phyloP scores from a whole-genome alignment of 352 stramenopile genomes.

The Pythium biforme region DNA sequence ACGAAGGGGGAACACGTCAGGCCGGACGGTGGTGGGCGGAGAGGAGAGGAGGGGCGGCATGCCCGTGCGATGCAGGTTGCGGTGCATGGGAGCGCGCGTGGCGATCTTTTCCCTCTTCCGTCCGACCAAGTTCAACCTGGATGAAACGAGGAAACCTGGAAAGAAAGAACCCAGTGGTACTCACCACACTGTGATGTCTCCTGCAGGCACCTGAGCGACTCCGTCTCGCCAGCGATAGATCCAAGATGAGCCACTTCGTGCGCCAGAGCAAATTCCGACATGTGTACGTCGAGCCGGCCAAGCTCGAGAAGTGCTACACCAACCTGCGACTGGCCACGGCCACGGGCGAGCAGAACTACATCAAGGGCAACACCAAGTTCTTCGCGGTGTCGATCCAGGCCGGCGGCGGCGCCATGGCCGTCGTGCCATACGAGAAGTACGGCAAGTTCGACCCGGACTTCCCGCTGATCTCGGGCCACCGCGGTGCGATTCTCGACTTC shows the following conservation, averaged over 20 bases:
- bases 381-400: conserved; percentile 95
- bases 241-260: conserved; percentile 93
- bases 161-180: background rate
- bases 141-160: background rate
- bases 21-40: background rate
- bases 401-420: conserved; percentile 89
- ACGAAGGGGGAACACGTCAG: background rate
- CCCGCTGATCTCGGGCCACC: conserved; percentile 95
- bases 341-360: conserved; percentile 99
- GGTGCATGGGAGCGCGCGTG: background rate
- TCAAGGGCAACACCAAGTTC: conserved; percentile 99
- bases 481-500: conserved; percentile 97
- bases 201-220: conserved; percentile 13
- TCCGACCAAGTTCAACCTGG: conserved; percentile 11
- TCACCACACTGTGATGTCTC: background rate
- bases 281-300: conserved; percentile 97
- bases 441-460: conserved; percentile 94
- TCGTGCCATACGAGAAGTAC: conserved; percentile 93
- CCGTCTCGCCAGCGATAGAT: background rate
- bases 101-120: background rate
- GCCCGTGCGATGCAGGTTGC: too few species aligned
- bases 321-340: conserved; percentile 94
- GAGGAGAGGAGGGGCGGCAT: background rate
- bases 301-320: conserved; percentile 91
- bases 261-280: conserved; percentile 98